Evolutionary conservation across 345 rosid species (phyloP), one percentile per base, ranked within the genome.

Genomic region (Trapa bicornis): DNA sequence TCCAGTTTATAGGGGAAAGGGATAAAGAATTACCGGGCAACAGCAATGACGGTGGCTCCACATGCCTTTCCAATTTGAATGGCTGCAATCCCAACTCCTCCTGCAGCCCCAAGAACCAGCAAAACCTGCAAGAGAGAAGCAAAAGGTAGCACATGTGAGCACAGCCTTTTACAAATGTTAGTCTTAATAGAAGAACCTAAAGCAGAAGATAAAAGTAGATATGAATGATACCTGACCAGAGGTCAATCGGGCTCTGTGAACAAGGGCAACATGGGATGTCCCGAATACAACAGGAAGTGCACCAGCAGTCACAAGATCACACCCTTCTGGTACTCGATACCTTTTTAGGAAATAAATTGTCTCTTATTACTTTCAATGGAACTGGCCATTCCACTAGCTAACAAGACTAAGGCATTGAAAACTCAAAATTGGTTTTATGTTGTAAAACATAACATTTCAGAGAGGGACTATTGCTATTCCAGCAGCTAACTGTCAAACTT

Each of bases 211-310:
- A 52, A 22, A 35, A 38, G 48, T 50, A 57, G 37, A 9, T 37
- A 37, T 6, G 60, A 37, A 15, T 36, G 36, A 37, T 77, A 87
- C 97, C 84, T 91, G 96, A 66, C 79, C 83, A 66, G 96, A 77
- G 17, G 73, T 70, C 81, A 94, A 72, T 22, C 50, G 84, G 77
- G 91, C 99, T 73, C 99, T 78, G 65, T 91, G 92, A 65, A 91
- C 85, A 75, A 94, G 93, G 9, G 99, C 99, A 2, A 91, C 84
- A 75, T 94, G 96, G 10, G 96, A 91, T 73, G 99, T 94, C 22
- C 97, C 97, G 75, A 79, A 94, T n/a, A 89, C 96, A 50, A 89
- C 96, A 6, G 97, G 99, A 60, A 91, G 81, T 35, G 97, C 99
- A 68, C 81, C 96, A 56, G 87, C 96, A 67, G 85, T 90, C 50